Evolutionary conservation across 257 asterid species (phyloP), one percentile per base, ranked within the genome.

Genomic region (Ophiorrhiza pumila): DNA sequence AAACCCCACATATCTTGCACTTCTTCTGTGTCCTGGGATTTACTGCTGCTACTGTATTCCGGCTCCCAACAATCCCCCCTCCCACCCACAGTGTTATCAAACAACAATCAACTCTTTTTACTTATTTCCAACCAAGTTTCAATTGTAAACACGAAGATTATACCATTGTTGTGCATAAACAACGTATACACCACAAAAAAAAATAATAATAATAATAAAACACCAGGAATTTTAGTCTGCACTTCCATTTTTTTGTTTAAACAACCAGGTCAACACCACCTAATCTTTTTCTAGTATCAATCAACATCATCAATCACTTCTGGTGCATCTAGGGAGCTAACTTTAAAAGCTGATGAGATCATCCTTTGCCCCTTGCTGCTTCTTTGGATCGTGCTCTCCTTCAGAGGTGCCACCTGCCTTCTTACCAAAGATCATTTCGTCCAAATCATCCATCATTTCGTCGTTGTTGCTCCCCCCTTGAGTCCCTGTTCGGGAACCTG

Each of bases 371-470:
- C 96, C 58, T 76, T 81, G 88, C 83, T 81, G 82, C 77, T 89
- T 90, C 91, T 87, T 88, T 39, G 81, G 29, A 73, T 85, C 90
- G 13, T 75, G 78, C 57, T 81, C 83, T 9, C 87, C 76, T 71
- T 81, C 92, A 25, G 97, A 86, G 9, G 96, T 23, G 68, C 89
- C 85, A 2, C 90, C 92, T 2, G 84, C 75, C 81, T 86, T 89
- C 94, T 79, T 89, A 47, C 99, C 99, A 46, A 95, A 95, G 39
- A 95, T 92, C 99, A 95, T 92, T 89, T 95, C 98, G 63, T 95
- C 99, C 11, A 95, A 95, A 83, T 92, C 99, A 79, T 92, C 91
- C 96, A 91, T 83, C 98, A 90, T 85, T 22, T 91, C 97, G 22
- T 89, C 97, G 8, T 91, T 89, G 81, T 76, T 37, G 18, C 50